phyloP scores from a whole-genome alignment of 495 filamentous ascomycete genomes.

The Penicillium macrosclerotiorum region DNA sequence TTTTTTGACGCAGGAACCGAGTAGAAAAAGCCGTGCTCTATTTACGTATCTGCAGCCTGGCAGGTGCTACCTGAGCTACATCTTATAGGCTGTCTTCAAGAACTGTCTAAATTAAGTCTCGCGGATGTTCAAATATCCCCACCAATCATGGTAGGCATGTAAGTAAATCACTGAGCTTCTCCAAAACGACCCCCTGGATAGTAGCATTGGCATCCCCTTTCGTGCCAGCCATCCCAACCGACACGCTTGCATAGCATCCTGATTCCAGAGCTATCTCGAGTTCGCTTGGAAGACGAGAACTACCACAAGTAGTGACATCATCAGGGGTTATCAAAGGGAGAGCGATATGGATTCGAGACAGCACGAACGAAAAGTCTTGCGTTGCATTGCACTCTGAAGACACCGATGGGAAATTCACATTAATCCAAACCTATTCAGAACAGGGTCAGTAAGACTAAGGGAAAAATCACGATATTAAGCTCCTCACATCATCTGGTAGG shows the following conservation, averaged over 20 bases:
- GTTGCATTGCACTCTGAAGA: constrained; percentile 42
- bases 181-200: constrained; percentile 54
- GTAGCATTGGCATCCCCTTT: constrained; percentile 57
- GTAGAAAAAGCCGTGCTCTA: no score
- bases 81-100: no score
- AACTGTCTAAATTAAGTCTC: no score
- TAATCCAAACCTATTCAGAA: constrained; percentile 47
- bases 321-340: constrained; percentile 43
- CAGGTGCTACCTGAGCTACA: not conserved
- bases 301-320: constrained; percentile 58
- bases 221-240: constrained; percentile 54
- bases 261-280: constrained; percentile 40
- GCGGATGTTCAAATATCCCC: not conserved
- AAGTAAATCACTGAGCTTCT: constrained; percentile 53
- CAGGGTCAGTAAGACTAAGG: not conserved
- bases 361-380: constrained; percentile 56
- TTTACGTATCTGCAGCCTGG: no score
- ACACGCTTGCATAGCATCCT: constrained; percentile 62
- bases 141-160: constrained; percentile 41
- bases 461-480: no score
- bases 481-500: constrained; percentile 46
- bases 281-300: constrained; percentile 56
- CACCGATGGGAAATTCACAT: constrained; percentile 63
- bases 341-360: constrained; percentile 56
- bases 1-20: no score